Conservation (phyloP, 768 basidiomycete genomes). For the Clathrus columnatus region DNA sequence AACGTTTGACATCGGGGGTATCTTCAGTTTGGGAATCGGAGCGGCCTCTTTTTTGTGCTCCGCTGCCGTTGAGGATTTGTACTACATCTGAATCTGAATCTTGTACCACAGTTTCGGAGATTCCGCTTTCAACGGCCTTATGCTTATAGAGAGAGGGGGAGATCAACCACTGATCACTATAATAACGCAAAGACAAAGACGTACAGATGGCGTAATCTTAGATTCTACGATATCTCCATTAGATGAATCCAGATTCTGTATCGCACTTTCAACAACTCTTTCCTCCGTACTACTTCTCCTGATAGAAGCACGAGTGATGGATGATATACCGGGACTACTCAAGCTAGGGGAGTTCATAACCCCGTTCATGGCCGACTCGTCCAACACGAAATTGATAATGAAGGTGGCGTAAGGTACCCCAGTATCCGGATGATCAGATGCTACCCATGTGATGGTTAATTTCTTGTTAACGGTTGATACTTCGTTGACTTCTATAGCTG, state of each 20-base stretch:
- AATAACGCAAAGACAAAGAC: not conserved
- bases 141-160: no score
- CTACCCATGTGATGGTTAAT: not conserved
- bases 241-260: no score
- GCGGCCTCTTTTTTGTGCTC: not conserved
- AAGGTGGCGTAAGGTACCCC: slow-evolving; percentile 1
- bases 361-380: not conserved
- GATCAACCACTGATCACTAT: no score
- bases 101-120: not conserved
- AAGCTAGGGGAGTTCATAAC: not conserved
- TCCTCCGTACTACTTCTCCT: not conserved
- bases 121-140: not conserved
- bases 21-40: not conserved
- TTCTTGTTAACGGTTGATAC: not conserved
- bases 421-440: not conserved
- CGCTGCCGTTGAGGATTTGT: not conserved
- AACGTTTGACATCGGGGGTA: not conserved
- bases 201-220: not conserved
- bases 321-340: not conserved
- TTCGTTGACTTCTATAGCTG: not conserved
- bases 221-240: not conserved
- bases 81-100: not conserved
- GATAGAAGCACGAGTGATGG: not conserved
- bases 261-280: not conserved
- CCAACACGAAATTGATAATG: slow-evolving; percentile 2